Evolutionary conservation across 108 stramenopile species (phyloP), one percentile per base, ranked within the genome.

Genomic region (Aurantiochytrium sp.): DNA sequence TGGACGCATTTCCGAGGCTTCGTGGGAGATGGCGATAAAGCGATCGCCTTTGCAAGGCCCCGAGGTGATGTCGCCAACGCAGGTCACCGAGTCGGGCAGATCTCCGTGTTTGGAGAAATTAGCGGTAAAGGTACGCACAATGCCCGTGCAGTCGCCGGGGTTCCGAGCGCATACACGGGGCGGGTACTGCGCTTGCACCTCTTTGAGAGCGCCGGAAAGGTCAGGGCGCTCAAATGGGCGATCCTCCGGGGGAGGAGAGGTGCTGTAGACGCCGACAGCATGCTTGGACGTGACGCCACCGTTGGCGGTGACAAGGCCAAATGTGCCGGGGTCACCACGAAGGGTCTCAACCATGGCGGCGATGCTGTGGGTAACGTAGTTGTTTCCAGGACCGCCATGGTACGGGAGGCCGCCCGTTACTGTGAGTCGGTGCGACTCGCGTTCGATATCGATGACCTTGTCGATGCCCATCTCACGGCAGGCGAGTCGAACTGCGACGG

Each of bases 381-480:
- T 53, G 4, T 83, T 83, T 12, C 76, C 76, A 12, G 76, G 76
- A 14, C 76, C 76, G n/a, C 76, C 76, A 45, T 83, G 51, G 5
- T 53, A 83, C n/a, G 76, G 76, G n/a, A 83, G 76, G n/a, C 76
- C 76, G 19, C 76, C 76, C 12, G 76, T 83, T 6, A 83, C 76
- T 28, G 76, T 83, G 45, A 83, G 76, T 12, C 45, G 76, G 51
- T 83, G 49, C n/a, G 49, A 53, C n/a, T 83, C 76, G 16, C 16
- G 44, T 23, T 83, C 76, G 23, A 53, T 47, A 45, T 83, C 51
- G 49, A 83, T 47, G 35, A 69, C 64, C 42, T 69, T 69, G 45
- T 47, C 49, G 4, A 83, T 83, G 76, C 51, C 49, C 45, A 83
- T 83, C 51, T 83, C 76, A 8, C 76, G 45, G 51, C 76, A 83